Evolutionary conservation across 1,139 yeast genomes (phyloP).

Genomic region (Geotrichum bryndzae): DNA sequence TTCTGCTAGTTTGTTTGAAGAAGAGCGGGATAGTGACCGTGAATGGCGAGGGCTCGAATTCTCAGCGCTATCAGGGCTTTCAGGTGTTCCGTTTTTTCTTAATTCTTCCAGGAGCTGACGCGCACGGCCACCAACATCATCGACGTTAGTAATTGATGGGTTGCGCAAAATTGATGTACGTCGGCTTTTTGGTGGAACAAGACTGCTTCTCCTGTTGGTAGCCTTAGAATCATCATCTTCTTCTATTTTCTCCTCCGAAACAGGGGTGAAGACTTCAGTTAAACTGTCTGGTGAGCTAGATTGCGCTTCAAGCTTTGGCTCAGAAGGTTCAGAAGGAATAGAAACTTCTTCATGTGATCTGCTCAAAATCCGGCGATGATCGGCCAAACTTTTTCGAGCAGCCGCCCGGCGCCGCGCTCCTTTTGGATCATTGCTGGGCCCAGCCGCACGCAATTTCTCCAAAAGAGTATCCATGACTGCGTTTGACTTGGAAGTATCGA

Average conservation of each 20-base stretch:
- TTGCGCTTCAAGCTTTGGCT: neutral
- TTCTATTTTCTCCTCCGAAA: neutral
- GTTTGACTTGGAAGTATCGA: conserved; percentile 22
- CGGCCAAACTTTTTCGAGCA: conserved; percentile 44
- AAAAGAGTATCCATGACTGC: conserved; percentile 66
- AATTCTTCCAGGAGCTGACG: conserved; percentile 54
- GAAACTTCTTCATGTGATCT: conserved; percentile 8
- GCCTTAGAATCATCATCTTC: neutral
- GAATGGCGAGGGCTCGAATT: neutral
- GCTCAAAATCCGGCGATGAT: conserved; percentile 22
- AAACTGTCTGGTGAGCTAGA: neutral
- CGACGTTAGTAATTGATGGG: conserved; percentile 39
- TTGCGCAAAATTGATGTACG: conserved; percentile 1
- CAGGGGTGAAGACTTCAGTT: neutral
- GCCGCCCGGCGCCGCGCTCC: conserved; percentile 79
- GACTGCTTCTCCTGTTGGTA: neutral
- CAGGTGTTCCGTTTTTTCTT: conserved; percentile 32
- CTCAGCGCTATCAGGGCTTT: neutral
- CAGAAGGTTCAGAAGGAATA: neutral
- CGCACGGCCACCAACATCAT: conserved; percentile 55
- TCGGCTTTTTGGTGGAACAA: neutral
- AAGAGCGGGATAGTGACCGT: neutral
- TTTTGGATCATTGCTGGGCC: conserved; percentile 65
- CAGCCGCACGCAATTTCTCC: conserved; percentile 68
- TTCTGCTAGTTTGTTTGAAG: conserved; percentile 15